phyloP scores from a whole-genome alignment of 345 rosid species.

The Carallia brachiata region DNA sequence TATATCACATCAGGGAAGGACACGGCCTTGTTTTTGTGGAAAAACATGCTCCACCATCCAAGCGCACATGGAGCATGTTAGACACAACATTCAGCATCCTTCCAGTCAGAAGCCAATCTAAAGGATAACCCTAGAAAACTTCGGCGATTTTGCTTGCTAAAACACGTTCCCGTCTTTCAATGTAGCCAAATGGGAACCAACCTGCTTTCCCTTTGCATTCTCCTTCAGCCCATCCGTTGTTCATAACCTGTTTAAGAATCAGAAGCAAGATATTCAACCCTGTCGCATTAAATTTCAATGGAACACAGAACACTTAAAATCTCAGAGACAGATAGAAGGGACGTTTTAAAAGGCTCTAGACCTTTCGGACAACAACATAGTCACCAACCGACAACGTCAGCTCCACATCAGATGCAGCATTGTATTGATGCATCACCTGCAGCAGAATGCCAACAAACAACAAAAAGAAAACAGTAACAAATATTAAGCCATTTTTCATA shows the following conservation, averaged over 20 bases:
- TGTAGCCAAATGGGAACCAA: constrained; percentile 82
- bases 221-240: constrained; percentile 95
- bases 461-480: background rate
- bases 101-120: constrained; percentile 15
- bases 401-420: constrained; percentile 79
- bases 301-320: background rate
- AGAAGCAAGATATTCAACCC: constrained; percentile 2
- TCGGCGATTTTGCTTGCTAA: constrained; percentile 86
- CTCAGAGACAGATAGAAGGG: background rate
- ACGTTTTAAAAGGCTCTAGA: constrained; percentile 25
- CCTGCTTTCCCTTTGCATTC: constrained; percentile 96
- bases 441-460: constrained; percentile 6
- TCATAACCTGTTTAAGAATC: constrained; percentile 55
- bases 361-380: constrained; percentile 93
- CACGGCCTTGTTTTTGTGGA: constrained; percentile 9
- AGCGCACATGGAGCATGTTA: constrained; percentile 10
- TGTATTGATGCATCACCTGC: constrained; percentile 77
- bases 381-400: constrained; percentile 78
- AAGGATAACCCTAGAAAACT: constrained; percentile 52
- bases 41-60: constrained; percentile 12
- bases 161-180: constrained; percentile 86
- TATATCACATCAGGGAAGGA: constrained; percentile 28
- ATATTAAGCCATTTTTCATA: constrained; percentile 3
- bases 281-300: background rate
- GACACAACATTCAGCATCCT: constrained; percentile 25